phyloP scores from a whole-genome alignment of 805 yeast species.

The Zygoascus biomembranicola region DNA sequence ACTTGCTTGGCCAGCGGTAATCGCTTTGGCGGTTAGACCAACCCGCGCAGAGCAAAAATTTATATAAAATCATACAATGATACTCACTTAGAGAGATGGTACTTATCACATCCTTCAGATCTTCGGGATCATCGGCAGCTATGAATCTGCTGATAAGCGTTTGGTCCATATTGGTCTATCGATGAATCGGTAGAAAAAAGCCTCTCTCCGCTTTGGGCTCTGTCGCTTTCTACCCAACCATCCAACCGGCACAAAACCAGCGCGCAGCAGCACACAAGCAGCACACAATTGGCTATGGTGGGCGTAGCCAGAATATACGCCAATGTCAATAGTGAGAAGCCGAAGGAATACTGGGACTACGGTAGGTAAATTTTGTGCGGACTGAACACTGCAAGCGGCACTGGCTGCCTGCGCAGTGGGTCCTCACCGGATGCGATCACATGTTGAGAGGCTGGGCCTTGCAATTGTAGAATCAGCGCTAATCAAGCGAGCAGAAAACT shows the following conservation, averaged over 20 bases:
- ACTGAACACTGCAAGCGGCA: no score
- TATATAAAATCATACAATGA: neutral
- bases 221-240: neutral
- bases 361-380: conserved; percentile 17
- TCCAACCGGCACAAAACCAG: neutral
- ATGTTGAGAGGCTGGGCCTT: neutral
- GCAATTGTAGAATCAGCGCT: neutral
- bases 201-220: neutral
- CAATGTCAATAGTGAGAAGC: conserved; percentile 67
- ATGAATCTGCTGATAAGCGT: conserved; percentile 31
- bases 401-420: neutral
- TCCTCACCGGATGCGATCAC: neutral
- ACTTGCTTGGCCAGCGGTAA: conserved; percentile 16
- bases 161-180: conserved; percentile 11
- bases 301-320: conserved; percentile 66
- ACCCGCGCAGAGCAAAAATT: no score
- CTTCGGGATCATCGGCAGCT: conserved; percentile 33
- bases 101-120: conserved; percentile 7
- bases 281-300: conserved; percentile 1
- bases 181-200: neutral
- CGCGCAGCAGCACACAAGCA: neutral
- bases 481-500: conserved; percentile 34
- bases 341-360: conserved; percentile 80
- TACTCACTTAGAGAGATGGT: conserved; percentile 23
- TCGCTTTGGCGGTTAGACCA: neutral